A percentile compares a stretch with the other conserved stretches of the same genome.
phyloP scores from a whole-genome alignment of 495 filamentous ascomycete species.

The Choiromyces venosus region DNA sequence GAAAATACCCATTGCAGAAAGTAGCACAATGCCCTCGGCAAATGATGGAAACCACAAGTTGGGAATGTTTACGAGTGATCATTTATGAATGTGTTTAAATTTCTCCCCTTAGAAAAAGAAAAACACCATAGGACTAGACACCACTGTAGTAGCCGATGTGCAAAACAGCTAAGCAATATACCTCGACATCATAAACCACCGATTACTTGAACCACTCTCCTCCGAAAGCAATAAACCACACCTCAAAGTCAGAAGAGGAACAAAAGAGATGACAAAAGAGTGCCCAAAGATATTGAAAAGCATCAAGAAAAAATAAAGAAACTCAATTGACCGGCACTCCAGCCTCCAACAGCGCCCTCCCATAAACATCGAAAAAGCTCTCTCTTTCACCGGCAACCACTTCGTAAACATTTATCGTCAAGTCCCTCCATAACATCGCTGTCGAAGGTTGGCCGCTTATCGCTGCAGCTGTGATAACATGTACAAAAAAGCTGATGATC shows the following conservation, averaged over 20 bases:
- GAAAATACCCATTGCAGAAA: background rate
- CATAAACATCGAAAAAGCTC: slow-evolving; percentile 9
- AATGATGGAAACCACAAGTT: background rate
- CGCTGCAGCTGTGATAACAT: background rate
- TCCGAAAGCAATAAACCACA: background rate
- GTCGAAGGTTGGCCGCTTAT: background rate
- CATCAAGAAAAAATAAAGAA: background rate
- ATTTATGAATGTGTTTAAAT: background rate
- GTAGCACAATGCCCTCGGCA: background rate
- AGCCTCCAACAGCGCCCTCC: background rate
- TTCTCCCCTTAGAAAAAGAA: no score
- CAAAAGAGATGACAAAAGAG: background rate
- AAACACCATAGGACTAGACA: background rate
- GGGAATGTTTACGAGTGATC: background rate
- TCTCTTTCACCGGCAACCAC: slow-evolving; percentile 10
- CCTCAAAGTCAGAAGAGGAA: background rate
- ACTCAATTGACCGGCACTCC: background rate
- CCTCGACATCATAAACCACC: background rate
- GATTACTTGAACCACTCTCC: background rate
- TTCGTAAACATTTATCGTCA: slow-evolving; percentile 14
- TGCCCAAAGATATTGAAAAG: background rate
- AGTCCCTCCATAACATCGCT: slow-evolving; percentile 8
- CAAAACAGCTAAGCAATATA: background rate
- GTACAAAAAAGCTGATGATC: background rate
- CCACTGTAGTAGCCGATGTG: background rate